Conservation (phyloP, 1,284 basidiomycete genomes). For the Cryptococcus jaspeensis region DNA sequence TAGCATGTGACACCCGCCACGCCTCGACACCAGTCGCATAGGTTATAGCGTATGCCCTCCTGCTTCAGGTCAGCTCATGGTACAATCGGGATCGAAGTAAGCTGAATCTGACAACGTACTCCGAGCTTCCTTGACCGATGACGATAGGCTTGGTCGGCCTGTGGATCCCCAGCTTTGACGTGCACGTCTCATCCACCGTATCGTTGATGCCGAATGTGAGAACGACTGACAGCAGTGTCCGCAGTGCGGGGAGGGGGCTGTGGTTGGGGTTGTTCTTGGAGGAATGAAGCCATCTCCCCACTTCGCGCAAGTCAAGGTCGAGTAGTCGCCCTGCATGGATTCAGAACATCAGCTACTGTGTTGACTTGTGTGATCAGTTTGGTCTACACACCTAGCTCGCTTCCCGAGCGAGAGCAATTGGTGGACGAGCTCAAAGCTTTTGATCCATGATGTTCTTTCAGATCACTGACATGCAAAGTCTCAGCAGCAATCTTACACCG, state of each 20-base stretch:
- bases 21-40: slow-evolving; percentile 15
- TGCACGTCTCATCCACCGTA: slow-evolving; percentile 69
- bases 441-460: background rate
- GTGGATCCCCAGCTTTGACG: slow-evolving; percentile 33
- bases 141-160: slow-evolving; percentile 51
- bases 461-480: background rate
- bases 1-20: slow-evolving; percentile 71
- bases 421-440: background rate
- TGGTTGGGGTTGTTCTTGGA: slow-evolving; percentile 13
- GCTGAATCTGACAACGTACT: slow-evolving; percentile 51
- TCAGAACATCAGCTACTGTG: no score
- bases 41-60: background rate
- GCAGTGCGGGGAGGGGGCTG: slow-evolving; percentile 28
- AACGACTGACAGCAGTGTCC: slow-evolving; percentile 50
- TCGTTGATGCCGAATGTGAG: slow-evolving; percentile 55
- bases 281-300: slow-evolving; percentile 23
- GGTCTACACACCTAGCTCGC: background rate
- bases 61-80: no score
- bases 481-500: background rate
- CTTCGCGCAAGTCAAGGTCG: slow-evolving; percentile 27
- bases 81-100: background rate
- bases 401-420: background rate
- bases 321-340: slow-evolving; percentile 21
- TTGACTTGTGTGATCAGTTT: background rate
- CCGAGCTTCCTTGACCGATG: slow-evolving; percentile 54